Conservation (phyloP, 75 land plant genomes). For the Larix kaempferi region DNA sequence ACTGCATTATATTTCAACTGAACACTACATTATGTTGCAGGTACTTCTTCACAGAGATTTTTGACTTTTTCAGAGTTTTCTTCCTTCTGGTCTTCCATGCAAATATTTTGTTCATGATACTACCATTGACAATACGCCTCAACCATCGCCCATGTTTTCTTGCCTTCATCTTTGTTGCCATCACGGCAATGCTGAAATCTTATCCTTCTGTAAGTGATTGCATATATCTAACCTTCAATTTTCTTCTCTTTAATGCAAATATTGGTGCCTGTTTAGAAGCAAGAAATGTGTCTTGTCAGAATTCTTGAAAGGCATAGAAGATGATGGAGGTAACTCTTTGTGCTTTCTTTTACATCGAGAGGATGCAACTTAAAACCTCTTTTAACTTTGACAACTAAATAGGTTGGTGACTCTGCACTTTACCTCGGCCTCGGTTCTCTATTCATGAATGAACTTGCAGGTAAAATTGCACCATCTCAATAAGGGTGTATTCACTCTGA, state of each 20-base stretch:
- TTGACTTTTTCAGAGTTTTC: constrained; percentile 83
- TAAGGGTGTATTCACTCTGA: neutral
- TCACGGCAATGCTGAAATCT: constrained; percentile 83
- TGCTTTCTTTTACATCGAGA: constrained; percentile 13
- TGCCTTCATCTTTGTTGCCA: constrained; percentile 67
- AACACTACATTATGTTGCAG: neutral
- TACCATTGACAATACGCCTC: constrained; percentile 79
- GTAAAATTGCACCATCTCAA: constrained; percentile 22
- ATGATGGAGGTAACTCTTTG: neutral
- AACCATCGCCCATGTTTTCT: constrained; percentile 83
- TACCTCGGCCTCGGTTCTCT: constrained; percentile 68
- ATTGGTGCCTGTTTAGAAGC: neutral
- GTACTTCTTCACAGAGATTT: constrained; percentile 97
- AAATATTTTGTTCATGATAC: constrained; percentile 81
- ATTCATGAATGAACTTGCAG: constrained; percentile 69
- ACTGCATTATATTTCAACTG: neutral
- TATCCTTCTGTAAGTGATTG: constrained; percentile 81
- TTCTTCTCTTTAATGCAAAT: constrained; percentile 1
- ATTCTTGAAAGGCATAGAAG: neutral
- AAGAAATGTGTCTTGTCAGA: neutral
- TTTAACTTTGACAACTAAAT: constrained; percentile 15
- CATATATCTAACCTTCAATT: neutral
- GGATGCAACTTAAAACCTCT: constrained; percentile 17
- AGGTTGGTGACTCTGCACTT: constrained; percentile 94
- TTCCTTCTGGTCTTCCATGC: constrained; percentile 88